Evolutionary conservation across 129 eudicot species (phyloP).

Genomic region (Kitagawia praeruptora): DNA sequence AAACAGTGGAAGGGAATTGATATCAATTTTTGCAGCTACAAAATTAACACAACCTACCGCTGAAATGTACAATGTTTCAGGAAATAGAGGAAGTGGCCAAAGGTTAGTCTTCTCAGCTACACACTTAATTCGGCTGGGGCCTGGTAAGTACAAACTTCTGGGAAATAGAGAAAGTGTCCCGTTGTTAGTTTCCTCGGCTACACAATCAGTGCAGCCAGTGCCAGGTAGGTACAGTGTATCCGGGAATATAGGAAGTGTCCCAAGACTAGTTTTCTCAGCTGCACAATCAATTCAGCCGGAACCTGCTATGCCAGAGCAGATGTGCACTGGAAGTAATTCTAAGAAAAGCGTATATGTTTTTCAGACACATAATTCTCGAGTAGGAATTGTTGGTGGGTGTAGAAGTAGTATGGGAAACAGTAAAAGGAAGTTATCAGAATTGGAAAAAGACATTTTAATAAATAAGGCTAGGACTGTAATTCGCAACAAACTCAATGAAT

Average conservation of each 20-base stretch:
- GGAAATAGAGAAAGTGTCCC: neutral
- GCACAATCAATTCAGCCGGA: neutral
- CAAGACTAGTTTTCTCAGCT: neutral
- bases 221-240: neutral
- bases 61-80: no score
- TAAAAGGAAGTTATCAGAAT: neutral
- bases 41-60: no score
- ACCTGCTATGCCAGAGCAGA: no score
- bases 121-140: constrained; percentile 4
- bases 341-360: neutral
- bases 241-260: neutral
- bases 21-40: no score
- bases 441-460: constrained; percentile 40
- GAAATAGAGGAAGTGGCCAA: no score
- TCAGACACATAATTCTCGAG: neutral
- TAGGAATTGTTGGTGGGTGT: neutral
- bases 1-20: no score
- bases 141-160: neutral
- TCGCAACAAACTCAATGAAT: constrained; percentile 28
- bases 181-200: neutral
- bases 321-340: neutral
- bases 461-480: constrained; percentile 49
- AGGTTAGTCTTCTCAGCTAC: neutral
- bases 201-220: neutral
- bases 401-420: neutral